phyloP scores from a whole-genome alignment of 768 basidiomycete genomes.

The Phylloporus sp. region DNA sequence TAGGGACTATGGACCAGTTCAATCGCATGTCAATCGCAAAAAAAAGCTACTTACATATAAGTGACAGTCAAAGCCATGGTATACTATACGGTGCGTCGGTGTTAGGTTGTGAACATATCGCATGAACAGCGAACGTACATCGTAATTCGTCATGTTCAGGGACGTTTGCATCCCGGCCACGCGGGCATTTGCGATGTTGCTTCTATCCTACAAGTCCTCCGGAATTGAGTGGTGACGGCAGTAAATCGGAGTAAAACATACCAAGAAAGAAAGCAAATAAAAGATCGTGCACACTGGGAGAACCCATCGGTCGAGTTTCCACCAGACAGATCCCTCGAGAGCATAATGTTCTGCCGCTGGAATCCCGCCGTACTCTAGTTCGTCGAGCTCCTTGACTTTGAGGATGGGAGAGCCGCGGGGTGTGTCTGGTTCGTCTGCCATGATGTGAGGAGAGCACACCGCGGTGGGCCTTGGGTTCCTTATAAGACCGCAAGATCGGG shows the following conservation, averaged over 20 bases:
- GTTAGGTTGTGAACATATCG: too few species aligned
- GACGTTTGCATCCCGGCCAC: conserved; percentile 59
- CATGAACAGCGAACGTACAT: conserved; percentile 13
- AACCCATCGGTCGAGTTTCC: conserved; percentile 46
- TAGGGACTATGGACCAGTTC: conserved; percentile 38
- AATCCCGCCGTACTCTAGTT: conserved; percentile 5
- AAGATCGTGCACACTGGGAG: conserved; percentile 48
- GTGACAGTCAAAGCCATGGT: conserved; percentile 31
- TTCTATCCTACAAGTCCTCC: conserved; percentile 28
- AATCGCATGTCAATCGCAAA: not conserved
- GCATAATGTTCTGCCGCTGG: conserved; percentile 9
- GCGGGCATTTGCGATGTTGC: conserved; percentile 56
- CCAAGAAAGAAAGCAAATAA: conserved; percentile 52
- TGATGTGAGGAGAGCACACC: not conserved
- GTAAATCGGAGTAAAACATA: conserved; percentile 24
- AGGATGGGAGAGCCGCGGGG: not conserved
- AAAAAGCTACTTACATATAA: conserved; percentile 15
- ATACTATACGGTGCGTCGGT: conserved; percentile 35
- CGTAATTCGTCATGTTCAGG: conserved; percentile 29
- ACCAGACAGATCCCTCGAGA: conserved; percentile 43
- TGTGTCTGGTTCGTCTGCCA: conserved; percentile 7
- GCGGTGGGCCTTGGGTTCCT: not conserved
- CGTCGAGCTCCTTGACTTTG: conserved; percentile 6
- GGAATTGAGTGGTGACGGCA: not conserved
- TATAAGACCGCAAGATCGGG: not conserved